Base-by-base conservation (phyloP, 768 basidiomycete genomes). In the Suillus americanus region DNA sequence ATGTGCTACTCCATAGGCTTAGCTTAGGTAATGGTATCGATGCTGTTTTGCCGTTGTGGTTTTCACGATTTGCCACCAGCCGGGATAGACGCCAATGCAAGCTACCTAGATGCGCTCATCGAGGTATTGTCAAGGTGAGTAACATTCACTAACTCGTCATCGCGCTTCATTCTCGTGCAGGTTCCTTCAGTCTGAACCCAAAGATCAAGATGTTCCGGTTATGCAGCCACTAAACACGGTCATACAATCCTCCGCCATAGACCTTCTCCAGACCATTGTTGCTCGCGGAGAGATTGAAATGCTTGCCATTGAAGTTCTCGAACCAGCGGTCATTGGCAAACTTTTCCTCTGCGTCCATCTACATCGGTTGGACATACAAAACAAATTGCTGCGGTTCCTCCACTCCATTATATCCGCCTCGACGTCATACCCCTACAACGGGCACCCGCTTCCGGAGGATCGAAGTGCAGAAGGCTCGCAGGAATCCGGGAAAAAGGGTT, bases 361-460 rank as follows among this genome's bases (percentile, higher is more conserved):
- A 25, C 79, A 77, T 45, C 83, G 88, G 41, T 84, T 95, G 46
- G 92, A 97, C 70, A 81, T 95, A 16, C 97, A 99, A 79, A 95
- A 93, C 81, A 97, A 95, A 73, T 84, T 97, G 57, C 84, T 99
- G 4, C 94, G 95, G 72, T 85, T 97, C 14, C 84, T 99, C 1
- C 96, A 98, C 72, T 90, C 92, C 0, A 79, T 95, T 38, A 87
- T 95, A 48, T 89, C 91, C 3, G 86, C 87, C 1, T 86, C 87
- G 5, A 83, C 80, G 1, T 66, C 80, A 33, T 73, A 64, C 60
- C 73, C 62, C 66, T 66, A 63, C 70, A 74, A 68, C 67, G 67
- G 62, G 72, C 79, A 60, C 66, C 70, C 59, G 63, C 56, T 71
- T 10, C 71, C 75, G 10, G 82, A 80, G 57, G 75, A 73, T 62